Evolutionary conservation across 2,329 filamentous ascomycete species (phyloP).

Genomic region (Fusarium luffae): DNA sequence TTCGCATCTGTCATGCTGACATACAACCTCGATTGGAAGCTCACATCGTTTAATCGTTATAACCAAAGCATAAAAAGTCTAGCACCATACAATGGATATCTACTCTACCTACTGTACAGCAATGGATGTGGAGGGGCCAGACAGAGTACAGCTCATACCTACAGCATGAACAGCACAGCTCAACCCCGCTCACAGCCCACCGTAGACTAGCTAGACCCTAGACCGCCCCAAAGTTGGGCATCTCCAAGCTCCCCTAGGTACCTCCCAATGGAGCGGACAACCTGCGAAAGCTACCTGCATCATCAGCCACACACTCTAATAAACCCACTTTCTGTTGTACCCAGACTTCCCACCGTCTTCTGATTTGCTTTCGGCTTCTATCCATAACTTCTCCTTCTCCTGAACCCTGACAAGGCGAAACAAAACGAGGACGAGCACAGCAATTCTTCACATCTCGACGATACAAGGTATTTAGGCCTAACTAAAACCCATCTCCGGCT

Average conservation of each 20-base stretch:
- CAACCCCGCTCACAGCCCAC: constrained; percentile 26
- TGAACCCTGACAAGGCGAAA: constrained; percentile 19
- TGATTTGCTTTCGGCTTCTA: constrained; percentile 16
- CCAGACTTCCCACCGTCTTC: constrained; percentile 30
- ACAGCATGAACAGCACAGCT: constrained; percentile 32
- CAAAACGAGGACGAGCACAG: constrained; percentile 2
- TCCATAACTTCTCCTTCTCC: constrained; percentile 27
- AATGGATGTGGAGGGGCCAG: background rate
- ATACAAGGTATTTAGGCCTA: constrained; percentile 19
- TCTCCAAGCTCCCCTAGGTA: constrained; percentile 16
- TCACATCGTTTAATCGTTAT: constrained; percentile 23
- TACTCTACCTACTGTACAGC: constrained; percentile 20
- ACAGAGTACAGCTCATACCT: constrained; percentile 18
- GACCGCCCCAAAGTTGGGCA: constrained; percentile 37
- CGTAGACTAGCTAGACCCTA: constrained; percentile 25
- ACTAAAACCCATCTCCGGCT: constrained; percentile 15
- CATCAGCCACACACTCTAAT: constrained; percentile 43
- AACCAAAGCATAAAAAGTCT: background rate
- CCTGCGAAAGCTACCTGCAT: constrained; percentile 40
- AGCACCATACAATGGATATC: background rate
- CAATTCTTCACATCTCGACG: constrained; percentile 20
- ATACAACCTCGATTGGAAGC: constrained; percentile 1
- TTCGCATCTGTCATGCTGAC: constrained; percentile 18
- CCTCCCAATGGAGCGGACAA: constrained; percentile 18
- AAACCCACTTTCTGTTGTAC: constrained; percentile 19